These are phyloP conservation scores for Beauveria australis DNA, from an alignment of 2,329 filamentous ascomycete genomes.

Conservation along the genomic window DNA sequence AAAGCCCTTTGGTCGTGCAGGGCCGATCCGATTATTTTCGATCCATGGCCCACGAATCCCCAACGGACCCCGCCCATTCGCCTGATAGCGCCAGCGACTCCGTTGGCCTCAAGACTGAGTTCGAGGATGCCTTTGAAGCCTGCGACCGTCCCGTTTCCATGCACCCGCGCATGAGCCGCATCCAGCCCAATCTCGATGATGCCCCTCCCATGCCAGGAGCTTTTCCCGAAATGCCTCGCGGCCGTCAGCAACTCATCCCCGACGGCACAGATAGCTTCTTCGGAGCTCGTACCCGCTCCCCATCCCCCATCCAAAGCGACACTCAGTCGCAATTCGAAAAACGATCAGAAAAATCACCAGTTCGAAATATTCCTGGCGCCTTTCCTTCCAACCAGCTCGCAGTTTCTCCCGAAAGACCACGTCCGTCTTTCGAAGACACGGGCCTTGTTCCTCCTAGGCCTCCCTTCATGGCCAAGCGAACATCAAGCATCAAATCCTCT, in stretches of 20 bases:
- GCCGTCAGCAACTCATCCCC: slow-evolving; percentile 31
- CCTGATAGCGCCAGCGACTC: slow-evolving; percentile 24
- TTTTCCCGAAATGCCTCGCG: slow-evolving; percentile 31
- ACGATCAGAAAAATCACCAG: slow-evolving; percentile 22
- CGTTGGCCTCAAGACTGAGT: slow-evolving; percentile 43
- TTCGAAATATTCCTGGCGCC: slow-evolving; percentile 26
- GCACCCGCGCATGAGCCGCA: slow-evolving; percentile 64
- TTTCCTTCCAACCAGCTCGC: slow-evolving; percentile 28
- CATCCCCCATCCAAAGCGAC: slow-evolving; percentile 40
- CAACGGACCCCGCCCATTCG: slow-evolving; percentile 14
- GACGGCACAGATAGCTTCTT: slow-evolving; percentile 34
- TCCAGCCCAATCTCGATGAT: slow-evolving; percentile 43
- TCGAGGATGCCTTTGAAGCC: slow-evolving; percentile 46
- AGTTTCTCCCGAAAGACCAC: slow-evolving; percentile 34
- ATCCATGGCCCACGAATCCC: slow-evolving; percentile 52
- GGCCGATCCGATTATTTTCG: slow-evolving; percentile 76
- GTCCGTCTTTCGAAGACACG: slow-evolving; percentile 40
- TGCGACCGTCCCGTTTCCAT: slow-evolving; percentile 60
- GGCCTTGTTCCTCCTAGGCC: slow-evolving; percentile 43
- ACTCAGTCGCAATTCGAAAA: slow-evolving; percentile 22
- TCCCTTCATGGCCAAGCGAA: slow-evolving; percentile 38
- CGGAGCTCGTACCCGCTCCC: slow-evolving; percentile 51
- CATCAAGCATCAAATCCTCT: slow-evolving; percentile 49
- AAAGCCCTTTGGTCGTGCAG: slow-evolving; percentile 68
- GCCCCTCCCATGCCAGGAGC: slow-evolving; percentile 36